Evolutionary conservation across 2,329 filamentous ascomycete species (phyloP), one percentile per base, ranked within the genome.

Genomic region (Bipolaris victoriae): DNA sequence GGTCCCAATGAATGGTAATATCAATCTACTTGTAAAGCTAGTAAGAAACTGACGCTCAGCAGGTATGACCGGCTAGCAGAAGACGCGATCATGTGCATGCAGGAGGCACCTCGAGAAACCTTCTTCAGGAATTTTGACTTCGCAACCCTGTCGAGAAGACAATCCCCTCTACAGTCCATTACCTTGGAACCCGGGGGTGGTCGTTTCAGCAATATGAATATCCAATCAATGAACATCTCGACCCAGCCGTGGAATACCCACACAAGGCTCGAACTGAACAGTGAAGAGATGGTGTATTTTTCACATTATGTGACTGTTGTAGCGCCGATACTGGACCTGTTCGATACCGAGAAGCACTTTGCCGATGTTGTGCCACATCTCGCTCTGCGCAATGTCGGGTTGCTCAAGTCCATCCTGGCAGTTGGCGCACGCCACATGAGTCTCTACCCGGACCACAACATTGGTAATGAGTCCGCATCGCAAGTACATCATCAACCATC

Each of bases 401-500:
- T 87, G 5, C 79, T 86, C 75, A 85, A 84, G 61, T 83, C 84
- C 3, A 78, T 86, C 10, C 74, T 87, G 11, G 84, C 84, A 1
- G 75, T 86, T 1, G 82, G 83, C 3, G 80, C 82, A 11, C 77
- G 82, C 15, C 82, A 85, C 60, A 69, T 81, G 52, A 80, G 79
- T 2, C 74, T 82, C 37, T 74, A 76, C 46, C 65, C 67, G 52
- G 63, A 52, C 20, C 49, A 53, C 29, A 63, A 64, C n/a, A 58
- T 55, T 24, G 54, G 45, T 5, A 61, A 60, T 16, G 57, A 73
- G 35, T 62, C 65, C 2, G 68, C 70, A 24, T 62, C 68, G 16
- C 70, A 73, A 22, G 66, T 74, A 18, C 60, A 61, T 15, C 57
- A 62, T 33, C 56, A 58, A 18, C 67, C 66, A 1, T 63, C 62